Conservation (phyloP, 129 eudicot genomes). For the Solidago caesia region DNA sequence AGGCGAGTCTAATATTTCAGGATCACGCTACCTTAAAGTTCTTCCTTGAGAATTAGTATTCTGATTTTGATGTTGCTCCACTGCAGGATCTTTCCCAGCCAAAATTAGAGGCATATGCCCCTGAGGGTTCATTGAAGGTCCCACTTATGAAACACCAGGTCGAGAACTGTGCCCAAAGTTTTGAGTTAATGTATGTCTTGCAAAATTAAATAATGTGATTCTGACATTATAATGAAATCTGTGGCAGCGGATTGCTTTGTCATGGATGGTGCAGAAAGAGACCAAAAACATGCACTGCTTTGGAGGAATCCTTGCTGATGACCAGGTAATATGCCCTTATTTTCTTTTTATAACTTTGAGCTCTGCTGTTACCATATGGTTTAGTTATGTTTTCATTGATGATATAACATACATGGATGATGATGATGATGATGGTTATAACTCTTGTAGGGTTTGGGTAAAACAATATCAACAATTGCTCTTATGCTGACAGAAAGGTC, state of each 20-base stretch:
- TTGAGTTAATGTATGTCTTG: not conserved
- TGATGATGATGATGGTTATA: not conserved
- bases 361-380: not conserved
- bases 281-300: conserved; percentile 60
- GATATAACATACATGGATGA: not conserved
- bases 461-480: conserved; percentile 94
- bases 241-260: conserved; percentile 87
- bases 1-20: conserved; percentile 39
- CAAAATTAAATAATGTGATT: not conserved
- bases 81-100: conserved; percentile 91
- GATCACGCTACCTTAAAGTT: conserved; percentile 13
- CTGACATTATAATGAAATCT: conserved; percentile 25
- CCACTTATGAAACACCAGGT: conserved; percentile 92
- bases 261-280: conserved; percentile 98
- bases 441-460: conserved; percentile 79
- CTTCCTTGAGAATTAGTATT: not conserved
- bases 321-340: conserved; percentile 62
- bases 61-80: conserved; percentile 19
- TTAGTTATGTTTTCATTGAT: not conserved
- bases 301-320: conserved; percentile 99
- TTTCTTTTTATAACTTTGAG: not conserved
- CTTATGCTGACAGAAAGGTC: conserved; percentile 89
- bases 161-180: conserved; percentile 10
- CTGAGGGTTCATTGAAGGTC: conserved; percentile 74
- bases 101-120: conserved; percentile 69